phyloP scores from a whole-genome alignment of 2,329 filamentous ascomycete species.

The Neonectria coccinea region DNA sequence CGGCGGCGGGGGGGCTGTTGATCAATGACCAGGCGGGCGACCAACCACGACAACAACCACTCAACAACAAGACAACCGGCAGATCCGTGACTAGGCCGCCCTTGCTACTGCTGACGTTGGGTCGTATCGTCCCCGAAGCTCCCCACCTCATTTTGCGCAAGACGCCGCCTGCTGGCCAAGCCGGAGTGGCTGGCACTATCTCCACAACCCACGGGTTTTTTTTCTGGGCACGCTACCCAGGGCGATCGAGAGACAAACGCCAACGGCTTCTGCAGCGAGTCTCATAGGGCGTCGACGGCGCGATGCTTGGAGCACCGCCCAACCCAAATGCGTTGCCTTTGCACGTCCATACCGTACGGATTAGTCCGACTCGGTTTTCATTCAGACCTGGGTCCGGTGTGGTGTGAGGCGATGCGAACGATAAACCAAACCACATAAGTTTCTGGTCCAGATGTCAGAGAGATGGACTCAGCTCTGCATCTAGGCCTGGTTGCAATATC shows the following conservation, averaged over 20 bases:
- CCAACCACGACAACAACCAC: not conserved
- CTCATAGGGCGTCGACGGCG: conserved; percentile 18
- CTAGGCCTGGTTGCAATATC: not conserved
- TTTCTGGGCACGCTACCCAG: conserved; percentile 4
- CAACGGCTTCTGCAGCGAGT: conserved; percentile 24
- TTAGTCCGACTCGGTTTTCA: not conserved
- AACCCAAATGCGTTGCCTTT: not conserved
- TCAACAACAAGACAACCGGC: conserved; percentile 3
- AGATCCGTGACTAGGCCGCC: conserved; percentile 16
- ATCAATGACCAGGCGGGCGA: not conserved
- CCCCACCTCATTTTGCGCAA: conserved; percentile 23
- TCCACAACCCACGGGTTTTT: conserved; percentile 13
- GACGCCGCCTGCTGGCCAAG: conserved; percentile 20
- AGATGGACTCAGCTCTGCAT: not conserved
- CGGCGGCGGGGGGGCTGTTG: not conserved
- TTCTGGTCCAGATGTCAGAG: not conserved
- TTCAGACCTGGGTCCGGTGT: not conserved
- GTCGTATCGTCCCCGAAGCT: conserved; percentile 7
- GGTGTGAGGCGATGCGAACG: not conserved
- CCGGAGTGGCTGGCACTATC: conserved; percentile 13
- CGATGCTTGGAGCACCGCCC: not conserved
- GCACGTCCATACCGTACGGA: not conserved
- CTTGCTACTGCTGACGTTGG: conserved; percentile 26
- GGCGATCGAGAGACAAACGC: not conserved
- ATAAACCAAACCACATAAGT: not conserved